A percentile compares a stretch with the other conserved stretches of the same genome.
phyloP scores from a whole-genome alignment of 2,329 filamentous ascomycete species.

The Ascochyta koolunga region DNA sequence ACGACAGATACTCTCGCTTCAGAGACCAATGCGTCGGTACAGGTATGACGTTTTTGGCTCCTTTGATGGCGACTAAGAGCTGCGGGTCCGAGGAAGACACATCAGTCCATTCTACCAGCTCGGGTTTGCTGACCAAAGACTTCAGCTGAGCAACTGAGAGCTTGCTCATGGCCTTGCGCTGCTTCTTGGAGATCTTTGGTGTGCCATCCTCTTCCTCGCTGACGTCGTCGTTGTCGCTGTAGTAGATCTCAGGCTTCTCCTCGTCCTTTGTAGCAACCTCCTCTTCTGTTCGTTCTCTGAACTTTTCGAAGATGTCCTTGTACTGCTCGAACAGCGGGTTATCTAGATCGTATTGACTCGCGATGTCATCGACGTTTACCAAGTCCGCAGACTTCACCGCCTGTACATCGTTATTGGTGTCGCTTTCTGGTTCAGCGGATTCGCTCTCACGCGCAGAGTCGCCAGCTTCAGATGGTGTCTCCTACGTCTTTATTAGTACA shows the following conservation, averaged over 20 bases:
- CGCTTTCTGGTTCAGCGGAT: conserved; percentile 41
- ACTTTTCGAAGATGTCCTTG: conserved; percentile 81
- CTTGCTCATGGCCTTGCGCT: conserved; percentile 88
- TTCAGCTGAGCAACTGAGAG: conserved; percentile 95
- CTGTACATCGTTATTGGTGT: conserved; percentile 43
- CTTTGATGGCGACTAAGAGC: conserved; percentile 91
- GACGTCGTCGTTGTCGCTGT: conserved; percentile 82
- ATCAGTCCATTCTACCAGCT: conserved; percentile 97
- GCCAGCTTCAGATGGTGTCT: conserved; percentile 41
- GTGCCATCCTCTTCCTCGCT: conserved; percentile 76
- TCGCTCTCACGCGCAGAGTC: conserved; percentile 48
- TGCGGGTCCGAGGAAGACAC: conserved; percentile 88
- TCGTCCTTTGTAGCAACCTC: conserved; percentile 57
- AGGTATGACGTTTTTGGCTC: conserved; percentile 91
- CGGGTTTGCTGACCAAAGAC: conserved; percentile 85
- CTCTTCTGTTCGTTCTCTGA: conserved; percentile 63
- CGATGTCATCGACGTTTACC: conserved; percentile 39
- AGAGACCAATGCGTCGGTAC: conserved; percentile 94
- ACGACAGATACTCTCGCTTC: conserved; percentile 96
- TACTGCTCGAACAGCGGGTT: conserved; percentile 85
- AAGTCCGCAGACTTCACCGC: conserved; percentile 56
- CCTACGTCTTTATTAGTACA: conserved; percentile 37
- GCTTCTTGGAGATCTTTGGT: conserved; percentile 88
- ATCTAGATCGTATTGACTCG: conserved; percentile 63
- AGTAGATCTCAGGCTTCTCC: conserved; percentile 86